Evolutionary conservation across 176 grass and related monocot genomes (phyloP).

Genomic region (Ananas comosus): DNA sequence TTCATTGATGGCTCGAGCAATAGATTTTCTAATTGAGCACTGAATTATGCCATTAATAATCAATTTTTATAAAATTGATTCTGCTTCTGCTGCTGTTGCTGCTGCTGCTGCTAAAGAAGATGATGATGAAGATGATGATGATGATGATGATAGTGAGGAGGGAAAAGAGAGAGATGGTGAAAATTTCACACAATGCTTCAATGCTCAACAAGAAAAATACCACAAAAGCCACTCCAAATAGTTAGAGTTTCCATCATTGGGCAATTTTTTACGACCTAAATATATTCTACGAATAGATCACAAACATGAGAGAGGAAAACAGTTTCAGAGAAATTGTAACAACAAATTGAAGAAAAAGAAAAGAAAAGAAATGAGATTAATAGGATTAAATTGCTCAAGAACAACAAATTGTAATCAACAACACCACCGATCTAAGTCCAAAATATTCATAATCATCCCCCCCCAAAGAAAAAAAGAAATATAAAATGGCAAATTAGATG

Average conservation of each 20-base stretch:
- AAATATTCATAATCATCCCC: too few species aligned
- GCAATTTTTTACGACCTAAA: neutral
- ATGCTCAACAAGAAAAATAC: conserved; percentile 7
- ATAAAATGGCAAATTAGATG: too few species aligned
- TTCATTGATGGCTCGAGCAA: conserved; percentile 4
- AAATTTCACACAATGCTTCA: neutral
- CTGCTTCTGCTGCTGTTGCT: too few species aligned
- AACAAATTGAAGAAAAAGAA: too few species aligned
- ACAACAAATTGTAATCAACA: too few species aligned
- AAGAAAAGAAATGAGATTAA: too few species aligned
- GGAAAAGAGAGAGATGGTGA: neutral
- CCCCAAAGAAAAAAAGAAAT: too few species aligned
- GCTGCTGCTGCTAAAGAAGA: neutral
- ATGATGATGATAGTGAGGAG: neutral
- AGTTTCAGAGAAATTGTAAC: neutral
- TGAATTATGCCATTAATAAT: neutral
- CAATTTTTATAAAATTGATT: neutral
- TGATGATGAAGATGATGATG: neutral
- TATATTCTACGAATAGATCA: neutral
- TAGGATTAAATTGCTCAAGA: too few species aligned
- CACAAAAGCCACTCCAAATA: neutral
- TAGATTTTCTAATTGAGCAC: neutral
- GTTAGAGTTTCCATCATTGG: conserved; percentile 9
- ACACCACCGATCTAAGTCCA: too few species aligned
- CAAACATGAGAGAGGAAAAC: neutral